Conservation (phyloP, 345 rosid species). For the Excoecaria agallocha region DNA sequence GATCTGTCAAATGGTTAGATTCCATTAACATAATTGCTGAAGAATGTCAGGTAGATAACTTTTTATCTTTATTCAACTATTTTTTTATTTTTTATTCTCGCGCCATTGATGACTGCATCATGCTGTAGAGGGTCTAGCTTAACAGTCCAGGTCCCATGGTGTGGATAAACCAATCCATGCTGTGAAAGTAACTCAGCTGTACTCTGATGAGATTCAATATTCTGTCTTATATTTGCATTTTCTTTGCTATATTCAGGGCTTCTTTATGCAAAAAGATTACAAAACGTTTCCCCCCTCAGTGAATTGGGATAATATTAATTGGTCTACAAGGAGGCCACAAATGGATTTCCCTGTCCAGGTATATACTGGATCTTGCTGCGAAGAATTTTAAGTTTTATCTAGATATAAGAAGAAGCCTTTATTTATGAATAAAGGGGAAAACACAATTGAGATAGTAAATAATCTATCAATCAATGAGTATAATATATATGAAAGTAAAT, state of each 20-base stretch:
- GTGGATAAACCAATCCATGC: not conserved
- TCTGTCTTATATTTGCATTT: conserved; percentile 5
- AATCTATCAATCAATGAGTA: not conserved
- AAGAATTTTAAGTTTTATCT: not conserved
- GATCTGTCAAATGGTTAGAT: conserved; percentile 98
- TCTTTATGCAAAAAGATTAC: conserved; percentile 97
- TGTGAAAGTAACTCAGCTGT: not conserved
- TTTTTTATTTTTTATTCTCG: no score
- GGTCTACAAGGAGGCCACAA: conserved; percentile 88
- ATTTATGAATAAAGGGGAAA: not conserved
- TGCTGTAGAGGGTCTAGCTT: not conserved
- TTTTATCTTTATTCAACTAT: not conserved
- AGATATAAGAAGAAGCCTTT: not conserved
- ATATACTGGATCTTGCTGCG: conserved; percentile 13
- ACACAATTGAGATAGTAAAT: not conserved
- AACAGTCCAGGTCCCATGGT: not conserved
- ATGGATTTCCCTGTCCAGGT: conserved; percentile 99
- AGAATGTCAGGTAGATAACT: conserved; percentile 68
- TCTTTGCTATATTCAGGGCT: conserved; percentile 53
- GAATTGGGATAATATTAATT: conserved; percentile 83
- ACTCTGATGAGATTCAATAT: not conserved
- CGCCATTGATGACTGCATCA: not conserved
- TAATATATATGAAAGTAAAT: not conserved
- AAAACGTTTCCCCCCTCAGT: conserved; percentile 99
- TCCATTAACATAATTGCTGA: conserved; percentile 72